Evolutionary conservation across 441 rosid species (phyloP).

Genomic region (Geranium incanum): DNA sequence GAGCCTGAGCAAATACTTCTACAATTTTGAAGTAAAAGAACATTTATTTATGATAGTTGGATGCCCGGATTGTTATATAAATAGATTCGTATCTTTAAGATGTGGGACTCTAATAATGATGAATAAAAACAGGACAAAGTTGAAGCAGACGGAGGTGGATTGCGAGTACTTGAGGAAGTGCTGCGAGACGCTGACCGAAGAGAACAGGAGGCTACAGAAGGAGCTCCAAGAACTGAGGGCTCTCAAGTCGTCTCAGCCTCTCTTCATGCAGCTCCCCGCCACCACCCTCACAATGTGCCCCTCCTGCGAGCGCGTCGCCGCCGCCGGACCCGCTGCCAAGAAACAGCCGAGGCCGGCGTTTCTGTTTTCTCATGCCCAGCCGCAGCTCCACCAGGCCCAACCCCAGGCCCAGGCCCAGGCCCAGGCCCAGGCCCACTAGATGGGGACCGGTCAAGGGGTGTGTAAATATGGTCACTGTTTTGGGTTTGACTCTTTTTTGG

Average conservation of each 20-base stretch:
- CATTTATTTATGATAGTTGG: not conserved
- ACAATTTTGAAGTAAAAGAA: too few relatives aligned
- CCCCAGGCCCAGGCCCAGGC: slow-evolving; percentile 15
- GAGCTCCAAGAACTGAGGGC: slow-evolving; percentile 83
- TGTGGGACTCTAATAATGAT: too few relatives aligned
- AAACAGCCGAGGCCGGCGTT: slow-evolving; percentile 17
- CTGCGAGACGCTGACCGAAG: slow-evolving; percentile 81
- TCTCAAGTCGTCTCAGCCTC: slow-evolving; percentile 67
- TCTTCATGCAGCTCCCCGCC: slow-evolving; percentile 88
- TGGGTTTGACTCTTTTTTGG: too few relatives aligned
- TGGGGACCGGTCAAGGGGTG: not conserved
- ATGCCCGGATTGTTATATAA: too few relatives aligned
- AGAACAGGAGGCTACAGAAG: slow-evolving; percentile 79
- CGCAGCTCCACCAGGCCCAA: slow-evolving; percentile 24
- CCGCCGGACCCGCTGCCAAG: slow-evolving; percentile 29
- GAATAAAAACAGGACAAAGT: slow-evolving; percentile 55
- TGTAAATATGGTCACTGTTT: too few relatives aligned
- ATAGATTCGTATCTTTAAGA: too few relatives aligned
- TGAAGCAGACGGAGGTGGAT: slow-evolving; percentile 94
- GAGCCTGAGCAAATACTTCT: too few relatives aligned
- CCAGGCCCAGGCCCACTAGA: not conserved
- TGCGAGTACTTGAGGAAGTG: slow-evolving; percentile 91
- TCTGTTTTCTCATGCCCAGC: slow-evolving; percentile 28
- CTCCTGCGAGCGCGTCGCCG: slow-evolving; percentile 81
- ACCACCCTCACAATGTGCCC: slow-evolving; percentile 99